Base-by-base conservation (phyloP, 345 rosid species). In the Salix arbutifolia region DNA sequence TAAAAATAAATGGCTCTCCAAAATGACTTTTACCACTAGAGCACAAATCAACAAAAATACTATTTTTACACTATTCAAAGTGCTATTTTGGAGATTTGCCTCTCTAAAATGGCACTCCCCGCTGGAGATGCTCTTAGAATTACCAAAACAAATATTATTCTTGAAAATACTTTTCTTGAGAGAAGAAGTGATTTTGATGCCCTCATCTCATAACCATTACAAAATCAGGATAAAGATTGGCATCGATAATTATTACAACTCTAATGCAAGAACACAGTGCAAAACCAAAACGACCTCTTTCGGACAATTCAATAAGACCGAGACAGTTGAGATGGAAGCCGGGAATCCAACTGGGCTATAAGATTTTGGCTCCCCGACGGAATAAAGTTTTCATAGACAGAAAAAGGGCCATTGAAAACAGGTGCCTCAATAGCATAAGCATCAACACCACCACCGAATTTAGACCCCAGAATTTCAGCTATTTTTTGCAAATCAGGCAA, bases 351-450 rank as follows among this genome's bases (percentile, higher is more conserved):
- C 2, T 1, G 92, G 78, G 16, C 69, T 31, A 81, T 93, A 95
- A 3, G 82, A 84, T 62, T 83, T 88, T 21, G 97, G 97, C 58
- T 87, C 96, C 52, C 85, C 6, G 90, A 80, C 11, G 97, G 96
- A 56, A 93, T 77, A 80, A 93, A 95, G 72, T 90, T 92, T 23
- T 80, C 84, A 65, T 90, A 92, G 75, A 92, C 85, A 6, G 98
- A 94, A 61, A 91, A 95, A 8, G 92, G 88, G 1, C 97, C 99
- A 48, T 87, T 88, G 83, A 83, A 90, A 50, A 84, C 25, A 61
- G 91, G 80, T 81, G 96, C 91, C 75, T 91, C 91, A 69, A 95
- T 79, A 31, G 91, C 93, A 91, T 91, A 89, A 65, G 93, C 96
- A 78, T 93, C 90, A 37, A 86, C 77, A 75, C 84, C 84, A n/a